A percentile compares a stretch with the other conserved stretches of the same genome.
Evolutionary conservation across 352 stramenopile species (phyloP).

Genomic region (Pythium grandisporangium): DNA sequence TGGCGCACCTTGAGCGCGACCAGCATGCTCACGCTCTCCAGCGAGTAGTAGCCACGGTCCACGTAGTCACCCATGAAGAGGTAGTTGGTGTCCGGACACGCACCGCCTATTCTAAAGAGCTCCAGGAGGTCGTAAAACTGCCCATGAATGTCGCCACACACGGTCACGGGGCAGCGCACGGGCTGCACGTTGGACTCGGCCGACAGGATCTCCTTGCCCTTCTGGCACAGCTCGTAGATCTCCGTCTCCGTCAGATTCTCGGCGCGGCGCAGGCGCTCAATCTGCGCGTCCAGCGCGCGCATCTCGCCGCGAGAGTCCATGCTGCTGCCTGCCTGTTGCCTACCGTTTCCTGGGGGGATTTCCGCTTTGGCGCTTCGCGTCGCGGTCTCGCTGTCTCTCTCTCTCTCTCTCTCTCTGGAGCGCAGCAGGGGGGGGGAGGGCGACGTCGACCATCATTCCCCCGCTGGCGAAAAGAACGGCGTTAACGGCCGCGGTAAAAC

Average conservation of each 20-base stretch:
- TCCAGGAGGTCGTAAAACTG: constrained; percentile 88
- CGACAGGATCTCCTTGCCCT: constrained; percentile 83
- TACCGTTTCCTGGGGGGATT: not conserved
- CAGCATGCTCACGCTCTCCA: constrained; percentile 78
- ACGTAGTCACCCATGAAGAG: constrained; percentile 89
- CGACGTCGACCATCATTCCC: no score
- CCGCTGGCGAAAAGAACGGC: no score
- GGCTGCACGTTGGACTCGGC: constrained; percentile 83
- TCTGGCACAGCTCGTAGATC: constrained; percentile 86
- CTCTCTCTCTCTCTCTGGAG: not conserved
- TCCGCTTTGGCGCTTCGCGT: no score
- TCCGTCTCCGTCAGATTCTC: constrained; percentile 87
- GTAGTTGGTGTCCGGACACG: constrained; percentile 86
- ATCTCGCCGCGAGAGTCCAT: constrained; percentile 78
- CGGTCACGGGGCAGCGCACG: constrained; percentile 77
- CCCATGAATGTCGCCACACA: constrained; percentile 85
- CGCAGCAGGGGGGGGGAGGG: no score
- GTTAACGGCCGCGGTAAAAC: no score
- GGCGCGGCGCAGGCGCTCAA: constrained; percentile 67
- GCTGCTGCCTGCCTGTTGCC: constrained; percentile 1
- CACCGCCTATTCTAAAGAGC: constrained; percentile 85
- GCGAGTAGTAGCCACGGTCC: constrained; percentile 83
- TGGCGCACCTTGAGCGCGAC: constrained; percentile 83
- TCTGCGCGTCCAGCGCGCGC: constrained; percentile 82
- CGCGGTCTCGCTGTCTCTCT: not conserved